These are phyloP conservation scores for Curvularia spicifera DNA, from an alignment of 2,329 filamentous ascomycete species.

Conservation along the genomic window DNA sequence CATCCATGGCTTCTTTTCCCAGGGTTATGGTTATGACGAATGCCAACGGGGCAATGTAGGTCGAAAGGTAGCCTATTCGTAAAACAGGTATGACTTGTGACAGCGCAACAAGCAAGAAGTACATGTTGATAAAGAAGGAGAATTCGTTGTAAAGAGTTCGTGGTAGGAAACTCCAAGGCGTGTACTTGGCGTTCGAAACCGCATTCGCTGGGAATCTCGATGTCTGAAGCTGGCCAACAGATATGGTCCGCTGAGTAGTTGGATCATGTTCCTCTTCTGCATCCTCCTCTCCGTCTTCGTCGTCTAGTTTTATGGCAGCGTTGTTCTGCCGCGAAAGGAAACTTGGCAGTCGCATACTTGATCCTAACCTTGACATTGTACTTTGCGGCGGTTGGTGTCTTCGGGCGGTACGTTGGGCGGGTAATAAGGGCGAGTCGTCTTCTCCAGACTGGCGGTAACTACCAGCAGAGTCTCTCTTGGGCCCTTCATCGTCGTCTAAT, in stretches of 20 bases:
- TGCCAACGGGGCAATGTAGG: constrained; percentile 88
- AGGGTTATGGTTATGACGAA: constrained; percentile 93
- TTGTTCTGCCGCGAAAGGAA: constrained; percentile 59
- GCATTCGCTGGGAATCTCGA: constrained; percentile 86
- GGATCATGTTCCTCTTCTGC: constrained; percentile 60
- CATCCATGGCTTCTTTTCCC: constrained; percentile 94
- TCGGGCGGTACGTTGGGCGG: constrained; percentile 43
- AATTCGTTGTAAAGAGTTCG: constrained; percentile 98
- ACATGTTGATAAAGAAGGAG: constrained; percentile 99
- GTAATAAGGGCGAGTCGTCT: constrained; percentile 78
- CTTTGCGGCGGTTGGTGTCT: constrained; percentile 36
- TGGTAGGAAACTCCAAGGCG: constrained; percentile 90
- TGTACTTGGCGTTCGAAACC: constrained; percentile 98
- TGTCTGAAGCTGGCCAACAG: constrained; percentile 75
- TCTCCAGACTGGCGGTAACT: constrained; percentile 63
- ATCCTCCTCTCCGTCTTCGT: constrained; percentile 49
- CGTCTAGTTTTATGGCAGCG: constrained; percentile 35
- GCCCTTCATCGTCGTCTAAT: constrained; percentile 66
- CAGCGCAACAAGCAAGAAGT: constrained; percentile 92
- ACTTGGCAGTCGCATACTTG: constrained; percentile 68
- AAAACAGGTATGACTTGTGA: constrained; percentile 91
- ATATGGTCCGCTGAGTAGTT: constrained; percentile 74
- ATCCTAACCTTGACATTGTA: constrained; percentile 56
- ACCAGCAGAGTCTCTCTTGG: constrained; percentile 64
- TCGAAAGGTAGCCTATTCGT: constrained; percentile 91